A percentile compares a stretch with the other conserved stretches of the same genome.
phyloP scores from a whole-genome alignment of 2,329 filamentous ascomycete species.

The Dactylellina leptospora region DNA sequence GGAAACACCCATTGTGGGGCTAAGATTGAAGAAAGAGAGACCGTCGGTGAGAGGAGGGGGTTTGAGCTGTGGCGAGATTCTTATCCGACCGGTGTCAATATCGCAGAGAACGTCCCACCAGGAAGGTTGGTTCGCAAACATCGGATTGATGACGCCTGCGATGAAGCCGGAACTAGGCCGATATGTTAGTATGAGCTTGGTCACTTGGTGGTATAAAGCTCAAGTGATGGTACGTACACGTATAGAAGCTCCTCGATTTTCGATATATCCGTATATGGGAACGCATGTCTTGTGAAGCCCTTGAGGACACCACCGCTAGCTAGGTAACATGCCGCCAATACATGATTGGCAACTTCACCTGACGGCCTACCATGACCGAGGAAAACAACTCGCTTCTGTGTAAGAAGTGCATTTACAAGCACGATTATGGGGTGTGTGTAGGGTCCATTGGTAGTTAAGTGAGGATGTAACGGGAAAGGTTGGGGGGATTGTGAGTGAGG shows the following conservation, averaged over 20 bases:
- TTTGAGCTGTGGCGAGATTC: conserved; percentile 90
- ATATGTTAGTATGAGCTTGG: conserved; percentile 5
- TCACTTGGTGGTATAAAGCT: too few species aligned
- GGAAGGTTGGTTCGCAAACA: conserved; percentile 90
- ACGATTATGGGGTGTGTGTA: conserved; percentile 95
- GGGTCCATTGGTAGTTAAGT: conserved; percentile 89
- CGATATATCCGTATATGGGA: conserved; percentile 96
- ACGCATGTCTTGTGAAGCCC: conserved; percentile 94
- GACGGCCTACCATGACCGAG: conserved; percentile 94
- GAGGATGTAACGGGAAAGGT: conserved; percentile 84
- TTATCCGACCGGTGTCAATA: conserved; percentile 87
- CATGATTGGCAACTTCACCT: conserved; percentile 95
- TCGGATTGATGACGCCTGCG: conserved; percentile 95
- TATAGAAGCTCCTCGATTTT: conserved; percentile 97
- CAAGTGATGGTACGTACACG: conserved; percentile 65
- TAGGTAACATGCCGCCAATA: conserved; percentile 92
- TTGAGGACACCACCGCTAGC: conserved; percentile 90
- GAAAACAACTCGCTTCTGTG: conserved; percentile 96
- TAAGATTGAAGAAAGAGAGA: conserved; percentile 77
- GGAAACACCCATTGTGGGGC: conserved; percentile 53
- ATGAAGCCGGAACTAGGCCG: conserved; percentile 79
- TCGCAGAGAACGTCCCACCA: conserved; percentile 99
- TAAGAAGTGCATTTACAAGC: conserved; percentile 90
- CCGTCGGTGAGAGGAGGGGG: conserved; percentile 82
- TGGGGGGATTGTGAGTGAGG: conserved; percentile 83